Evolutionary conservation across 2,329 filamentous ascomycete species (phyloP).

Genomic region (Chaetomiaceae sp.): DNA sequence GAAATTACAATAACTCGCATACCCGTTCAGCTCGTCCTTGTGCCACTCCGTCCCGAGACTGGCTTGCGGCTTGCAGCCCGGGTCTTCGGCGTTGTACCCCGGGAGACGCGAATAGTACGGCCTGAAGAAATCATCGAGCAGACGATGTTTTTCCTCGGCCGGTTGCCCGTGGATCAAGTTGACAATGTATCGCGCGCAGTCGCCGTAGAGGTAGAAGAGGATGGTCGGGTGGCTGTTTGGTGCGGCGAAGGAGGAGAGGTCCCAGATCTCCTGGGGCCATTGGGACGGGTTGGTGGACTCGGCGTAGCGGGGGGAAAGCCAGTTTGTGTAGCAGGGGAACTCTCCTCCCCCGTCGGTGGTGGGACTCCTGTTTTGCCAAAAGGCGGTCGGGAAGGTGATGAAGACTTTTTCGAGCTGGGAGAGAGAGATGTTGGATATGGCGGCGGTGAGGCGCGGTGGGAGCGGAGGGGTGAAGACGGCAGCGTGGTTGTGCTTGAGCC

Average conservation of each 20-base stretch:
- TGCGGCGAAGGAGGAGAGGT: background rate
- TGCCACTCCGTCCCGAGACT: constrained; percentile 50
- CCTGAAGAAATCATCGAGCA: constrained; percentile 38
- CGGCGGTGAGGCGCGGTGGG: too few species aligned
- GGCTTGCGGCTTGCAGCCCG: constrained; percentile 48
- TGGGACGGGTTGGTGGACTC: background rate
- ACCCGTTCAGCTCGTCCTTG: background rate
- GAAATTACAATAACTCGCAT: background rate
- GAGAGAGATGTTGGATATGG: too few species aligned
- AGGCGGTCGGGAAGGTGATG: too few species aligned
- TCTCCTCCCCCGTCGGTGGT: too few species aligned
- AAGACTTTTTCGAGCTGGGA: too few species aligned
- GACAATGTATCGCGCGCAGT: background rate
- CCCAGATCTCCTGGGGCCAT: background rate
- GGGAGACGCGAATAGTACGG: constrained; percentile 64
- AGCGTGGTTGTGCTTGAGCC: background rate
- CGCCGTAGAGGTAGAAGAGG: background rate
- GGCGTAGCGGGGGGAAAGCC: background rate
- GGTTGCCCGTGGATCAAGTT: background rate
- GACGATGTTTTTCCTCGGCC: background rate
- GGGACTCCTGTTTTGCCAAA: too few species aligned
- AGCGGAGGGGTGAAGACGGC: background rate
- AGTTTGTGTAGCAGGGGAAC: background rate
- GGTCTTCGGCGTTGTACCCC: constrained; percentile 43
- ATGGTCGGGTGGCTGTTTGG: background rate